Evolutionary conservation across 2,329 filamentous ascomycete genomes (phyloP).

Genomic region (Gaeumannomyces sp.): DNA sequence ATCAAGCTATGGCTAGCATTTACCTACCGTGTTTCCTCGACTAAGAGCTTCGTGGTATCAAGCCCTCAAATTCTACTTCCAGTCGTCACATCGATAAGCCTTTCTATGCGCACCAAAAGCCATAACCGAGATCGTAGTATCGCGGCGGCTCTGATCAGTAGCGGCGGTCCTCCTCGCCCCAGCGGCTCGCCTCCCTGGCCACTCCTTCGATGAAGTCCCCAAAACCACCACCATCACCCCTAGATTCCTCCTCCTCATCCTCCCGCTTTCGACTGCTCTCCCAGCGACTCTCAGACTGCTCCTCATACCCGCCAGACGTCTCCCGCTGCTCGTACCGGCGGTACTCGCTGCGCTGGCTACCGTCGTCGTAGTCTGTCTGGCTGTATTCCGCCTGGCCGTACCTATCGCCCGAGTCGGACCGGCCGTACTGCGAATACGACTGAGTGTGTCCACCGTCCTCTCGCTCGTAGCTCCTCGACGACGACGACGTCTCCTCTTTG

Average conservation of each 20-base stretch:
- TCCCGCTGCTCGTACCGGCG: constrained; percentile 54
- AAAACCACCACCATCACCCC: background rate
- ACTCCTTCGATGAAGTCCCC: background rate
- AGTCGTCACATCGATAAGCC: background rate
- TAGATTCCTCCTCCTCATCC: background rate
- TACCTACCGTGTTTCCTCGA: background rate
- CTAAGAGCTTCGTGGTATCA: background rate
- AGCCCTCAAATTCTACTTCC: background rate
- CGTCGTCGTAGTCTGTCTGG: constrained; percentile 51
- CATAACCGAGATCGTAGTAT: background rate
- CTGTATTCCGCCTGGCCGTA: constrained; percentile 57
- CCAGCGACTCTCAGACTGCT: constrained; percentile 30
- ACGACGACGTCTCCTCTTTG: constrained; percentile 45
- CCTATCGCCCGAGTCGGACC: constrained; percentile 38
- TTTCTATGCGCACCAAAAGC: background rate
- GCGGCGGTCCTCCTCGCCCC: background rate
- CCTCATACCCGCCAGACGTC: constrained; percentile 42
- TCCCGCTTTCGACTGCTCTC: constrained; percentile 11
- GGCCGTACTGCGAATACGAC: constrained; percentile 56
- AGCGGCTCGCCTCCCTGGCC: background rate
- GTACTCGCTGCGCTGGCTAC: constrained; percentile 54
- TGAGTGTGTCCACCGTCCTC: constrained; percentile 57
- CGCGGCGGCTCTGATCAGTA: background rate
- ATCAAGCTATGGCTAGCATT: background rate
- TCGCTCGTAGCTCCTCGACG: constrained; percentile 39